Evolutionary conservation across 2,329 filamentous ascomycete species (phyloP), one percentile per base, ranked within the genome.

Genomic region (Helotiales sp.): DNA sequence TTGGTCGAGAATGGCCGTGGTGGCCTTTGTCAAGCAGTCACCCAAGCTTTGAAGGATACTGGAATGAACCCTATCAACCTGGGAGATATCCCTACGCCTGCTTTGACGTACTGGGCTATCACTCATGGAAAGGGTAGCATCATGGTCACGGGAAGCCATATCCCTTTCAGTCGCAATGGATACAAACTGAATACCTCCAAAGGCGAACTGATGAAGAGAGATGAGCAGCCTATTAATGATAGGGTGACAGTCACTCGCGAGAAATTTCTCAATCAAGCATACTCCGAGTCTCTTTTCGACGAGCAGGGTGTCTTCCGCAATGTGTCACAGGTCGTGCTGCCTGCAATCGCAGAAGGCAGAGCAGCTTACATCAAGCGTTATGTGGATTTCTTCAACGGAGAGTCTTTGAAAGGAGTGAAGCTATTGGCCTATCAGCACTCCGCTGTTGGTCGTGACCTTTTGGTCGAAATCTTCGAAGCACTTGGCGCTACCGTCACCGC

Each of bases 111-210:
- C 58, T 77, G 69, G 60, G 77, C 77, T 24, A 70, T 78, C 8
- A 66, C 71, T 28, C 67, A 74, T 32, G 72, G 65, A 6, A 78
- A 78, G 65, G 77, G 76, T 6, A 77, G 75, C 64, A 77, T 78
- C 37, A 78, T 78, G 77, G 76, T 78, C 32, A 78, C 77, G 3
- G 76, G 77, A 5, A 78, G 77, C 62, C 77, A 78, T 58, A 78
- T 78, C 52, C 77, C 77, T 6, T 78, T 78, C 55, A 75, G 78
- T 62, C 77, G 77, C 24, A 78, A 78, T 66, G 76, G 77, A 13
- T 78, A 78, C 65, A 78, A 78, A 57, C 69, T 78, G 49, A 78
- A 78, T 60, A 78, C 76, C 20, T 77, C 72, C 28, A 72, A 73
- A 55, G 77, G 77, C 0, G 77, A 78, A 66, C 72, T 78, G 24